Evolutionary conservation across 768 basidiomycete species (phyloP).

Genomic region (Tylopilus sp.): DNA sequence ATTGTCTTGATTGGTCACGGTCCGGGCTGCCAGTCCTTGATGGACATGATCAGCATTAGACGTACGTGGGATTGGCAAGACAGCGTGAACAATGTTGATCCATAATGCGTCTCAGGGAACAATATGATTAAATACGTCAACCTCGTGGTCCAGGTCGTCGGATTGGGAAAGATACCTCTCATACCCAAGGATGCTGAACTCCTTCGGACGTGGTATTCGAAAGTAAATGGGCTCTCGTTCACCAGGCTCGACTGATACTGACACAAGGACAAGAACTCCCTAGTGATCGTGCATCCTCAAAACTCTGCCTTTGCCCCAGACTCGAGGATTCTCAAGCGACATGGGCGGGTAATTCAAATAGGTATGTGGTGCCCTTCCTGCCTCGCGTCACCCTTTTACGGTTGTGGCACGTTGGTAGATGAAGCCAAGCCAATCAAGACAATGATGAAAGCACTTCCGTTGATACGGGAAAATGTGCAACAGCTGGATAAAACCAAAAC

Average conservation of each 20-base stretch:
- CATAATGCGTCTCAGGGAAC: slow-evolving; percentile 31
- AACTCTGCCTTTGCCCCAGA: slow-evolving; percentile 49
- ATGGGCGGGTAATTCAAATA: slow-evolving; percentile 61
- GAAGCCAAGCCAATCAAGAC: slow-evolving; percentile 73
- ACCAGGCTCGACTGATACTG: neutral
- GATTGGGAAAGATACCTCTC: slow-evolving; percentile 52
- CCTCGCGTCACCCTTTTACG: neutral
- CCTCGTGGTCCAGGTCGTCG: slow-evolving; percentile 77
- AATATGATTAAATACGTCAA: slow-evolving; percentile 63
- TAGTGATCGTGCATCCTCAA: slow-evolving; percentile 62
- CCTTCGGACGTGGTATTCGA: slow-evolving; percentile 68
- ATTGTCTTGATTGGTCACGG: slow-evolving; percentile 88
- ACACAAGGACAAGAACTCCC: slow-evolving; percentile 55
- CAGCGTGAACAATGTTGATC: neutral
- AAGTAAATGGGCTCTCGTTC: slow-evolving; percentile 38
- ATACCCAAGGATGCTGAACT: slow-evolving; percentile 54
- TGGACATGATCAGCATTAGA: slow-evolving; percentile 69
- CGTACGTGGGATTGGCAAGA: slow-evolving; percentile 41
- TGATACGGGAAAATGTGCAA: slow-evolving; percentile 56
- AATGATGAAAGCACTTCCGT: slow-evolving; percentile 62
- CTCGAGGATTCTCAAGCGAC: slow-evolving; percentile 47
- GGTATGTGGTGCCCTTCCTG: slow-evolving; percentile 41
- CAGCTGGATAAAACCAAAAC: slow-evolving; percentile 17
- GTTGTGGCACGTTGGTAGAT: slow-evolving; percentile 36
- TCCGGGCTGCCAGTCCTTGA: slow-evolving; percentile 71